phyloP scores from a whole-genome alignment of 805 yeast genomes.

The Candida vartiovaarae region DNA sequence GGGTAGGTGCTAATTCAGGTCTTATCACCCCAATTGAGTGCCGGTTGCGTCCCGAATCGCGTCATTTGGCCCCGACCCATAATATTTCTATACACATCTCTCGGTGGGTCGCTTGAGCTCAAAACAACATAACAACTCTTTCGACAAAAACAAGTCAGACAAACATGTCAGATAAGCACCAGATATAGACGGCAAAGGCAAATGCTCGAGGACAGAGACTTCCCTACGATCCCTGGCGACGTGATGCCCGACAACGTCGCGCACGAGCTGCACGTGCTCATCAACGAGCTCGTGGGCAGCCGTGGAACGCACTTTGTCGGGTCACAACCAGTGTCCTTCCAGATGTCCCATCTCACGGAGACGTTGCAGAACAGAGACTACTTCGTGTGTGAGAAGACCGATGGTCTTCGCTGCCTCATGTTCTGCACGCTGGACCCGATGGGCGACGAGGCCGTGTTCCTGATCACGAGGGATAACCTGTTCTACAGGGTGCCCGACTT shows the following conservation, averaged over 20 bases:
- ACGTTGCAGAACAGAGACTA: constrained; percentile 68
- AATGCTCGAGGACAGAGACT: constrained; percentile 32
- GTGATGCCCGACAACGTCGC: constrained; percentile 67
- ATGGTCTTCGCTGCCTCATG: constrained; percentile 83
- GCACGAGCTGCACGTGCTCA: constrained; percentile 57
- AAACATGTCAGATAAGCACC: neutral
- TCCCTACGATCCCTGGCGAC: constrained; percentile 85
- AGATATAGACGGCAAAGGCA: neutral
- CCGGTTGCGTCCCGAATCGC: too few species aligned
- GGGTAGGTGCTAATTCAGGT: too few species aligned
- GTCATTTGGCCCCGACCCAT: too few species aligned
- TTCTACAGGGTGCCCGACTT: constrained; percentile 75
- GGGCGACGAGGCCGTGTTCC: constrained; percentile 80
- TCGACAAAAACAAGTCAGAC: too few species aligned
- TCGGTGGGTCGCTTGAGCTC: too few species aligned
- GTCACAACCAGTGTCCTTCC: constrained; percentile 91
- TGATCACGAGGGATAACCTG: constrained; percentile 85
- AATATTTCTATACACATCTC: too few species aligned
- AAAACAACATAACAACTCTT: too few species aligned
- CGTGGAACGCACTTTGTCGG: constrained; percentile 70
- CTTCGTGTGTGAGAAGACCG: constrained; percentile 92
- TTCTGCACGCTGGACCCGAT: constrained; percentile 56
- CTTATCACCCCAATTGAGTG: too few species aligned
- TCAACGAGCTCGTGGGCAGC: constrained; percentile 54
- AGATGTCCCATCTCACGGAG: constrained; percentile 59